phyloP scores from a whole-genome alignment of 1,284 basidiomycete species.

The Omphalotus olearius region DNA sequence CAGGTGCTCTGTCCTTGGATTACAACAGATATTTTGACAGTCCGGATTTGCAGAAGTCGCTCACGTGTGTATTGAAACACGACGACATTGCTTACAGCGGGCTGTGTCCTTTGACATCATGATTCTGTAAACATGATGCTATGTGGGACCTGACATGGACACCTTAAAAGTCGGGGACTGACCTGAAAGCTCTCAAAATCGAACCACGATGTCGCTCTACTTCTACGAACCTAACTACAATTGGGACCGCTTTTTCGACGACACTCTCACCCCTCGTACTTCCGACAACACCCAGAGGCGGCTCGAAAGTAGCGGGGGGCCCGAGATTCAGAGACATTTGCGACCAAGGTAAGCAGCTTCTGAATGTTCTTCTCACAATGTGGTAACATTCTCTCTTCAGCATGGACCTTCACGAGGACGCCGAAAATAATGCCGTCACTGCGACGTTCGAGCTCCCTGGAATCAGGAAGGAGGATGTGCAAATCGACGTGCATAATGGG shows the following conservation, averaged over 20 bases:
- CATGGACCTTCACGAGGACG: constrained; percentile 18
- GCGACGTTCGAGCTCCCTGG: constrained; percentile 17
- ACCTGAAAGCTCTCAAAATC: not conserved
- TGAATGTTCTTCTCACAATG: too few relatives aligned
- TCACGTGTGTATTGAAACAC: too few relatives aligned
- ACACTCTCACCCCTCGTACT: not conserved
- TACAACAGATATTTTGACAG: too few relatives aligned
- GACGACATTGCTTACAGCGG: too few relatives aligned
- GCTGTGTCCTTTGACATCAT: too few relatives aligned
- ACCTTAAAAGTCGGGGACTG: too few relatives aligned
- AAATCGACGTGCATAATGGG: constrained; percentile 15
- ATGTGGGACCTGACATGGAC: too few relatives aligned
- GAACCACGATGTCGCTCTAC: constrained; percentile 12
- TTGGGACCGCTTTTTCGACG: constrained; percentile 19
- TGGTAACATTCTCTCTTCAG: not conserved
- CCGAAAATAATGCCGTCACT: constrained; percentile 15
- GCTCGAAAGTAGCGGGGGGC: not conserved
- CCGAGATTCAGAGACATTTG: constrained; percentile 4
- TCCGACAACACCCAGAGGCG: not conserved
- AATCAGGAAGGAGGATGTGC: constrained; percentile 13
- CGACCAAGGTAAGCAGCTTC: constrained; percentile 8
- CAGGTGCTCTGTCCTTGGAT: too few relatives aligned
- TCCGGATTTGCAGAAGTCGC: too few relatives aligned
- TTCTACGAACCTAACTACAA: constrained; percentile 19
- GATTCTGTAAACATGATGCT: too few relatives aligned